phyloP scores from a whole-genome alignment of 164 flowering plant species.

The Brasenia schreberi region DNA sequence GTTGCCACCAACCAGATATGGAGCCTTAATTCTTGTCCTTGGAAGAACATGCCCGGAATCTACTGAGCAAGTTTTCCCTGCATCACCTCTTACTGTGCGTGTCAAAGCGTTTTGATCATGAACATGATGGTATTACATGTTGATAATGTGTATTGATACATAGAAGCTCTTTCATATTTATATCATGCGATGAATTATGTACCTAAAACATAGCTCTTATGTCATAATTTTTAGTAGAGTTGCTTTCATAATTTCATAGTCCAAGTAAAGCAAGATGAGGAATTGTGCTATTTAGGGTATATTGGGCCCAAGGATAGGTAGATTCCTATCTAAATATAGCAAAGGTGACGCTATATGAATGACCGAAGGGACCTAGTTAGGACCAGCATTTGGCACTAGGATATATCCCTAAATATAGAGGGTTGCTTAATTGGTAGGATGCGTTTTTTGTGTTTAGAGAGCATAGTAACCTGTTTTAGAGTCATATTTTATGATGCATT shows the following conservation, averaged over 20 bases:
- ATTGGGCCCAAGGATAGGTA: not conserved
- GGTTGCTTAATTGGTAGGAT: not conserved
- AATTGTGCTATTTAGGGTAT: not conserved
- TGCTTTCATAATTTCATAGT: not conserved
- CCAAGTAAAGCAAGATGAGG: not conserved
- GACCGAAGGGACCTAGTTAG: not conserved
- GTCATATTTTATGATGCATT: not conserved
- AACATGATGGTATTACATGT: not conserved
- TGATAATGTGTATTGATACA: not conserved
- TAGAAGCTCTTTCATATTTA: not conserved
- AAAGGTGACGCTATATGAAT: not conserved
- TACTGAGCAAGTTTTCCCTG: slow-evolving; percentile 8
- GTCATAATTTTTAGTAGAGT: not conserved
- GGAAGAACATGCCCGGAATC: slow-evolving; percentile 45
- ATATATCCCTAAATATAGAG: not conserved
- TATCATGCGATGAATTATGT: not conserved
- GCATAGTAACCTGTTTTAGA: not conserved
- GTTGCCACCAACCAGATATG: slow-evolving; percentile 11
- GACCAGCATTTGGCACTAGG: not conserved
- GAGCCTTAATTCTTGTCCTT: slow-evolving; percentile 15
- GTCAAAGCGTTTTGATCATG: not conserved
- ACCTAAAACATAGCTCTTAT: not conserved
- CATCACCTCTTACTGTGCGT: not conserved
- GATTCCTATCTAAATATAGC: not conserved
- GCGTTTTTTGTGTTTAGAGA: not conserved